Evolutionary conservation across 805 yeast genomes (phyloP).

Genomic region (Saturnispora diversa): DNA sequence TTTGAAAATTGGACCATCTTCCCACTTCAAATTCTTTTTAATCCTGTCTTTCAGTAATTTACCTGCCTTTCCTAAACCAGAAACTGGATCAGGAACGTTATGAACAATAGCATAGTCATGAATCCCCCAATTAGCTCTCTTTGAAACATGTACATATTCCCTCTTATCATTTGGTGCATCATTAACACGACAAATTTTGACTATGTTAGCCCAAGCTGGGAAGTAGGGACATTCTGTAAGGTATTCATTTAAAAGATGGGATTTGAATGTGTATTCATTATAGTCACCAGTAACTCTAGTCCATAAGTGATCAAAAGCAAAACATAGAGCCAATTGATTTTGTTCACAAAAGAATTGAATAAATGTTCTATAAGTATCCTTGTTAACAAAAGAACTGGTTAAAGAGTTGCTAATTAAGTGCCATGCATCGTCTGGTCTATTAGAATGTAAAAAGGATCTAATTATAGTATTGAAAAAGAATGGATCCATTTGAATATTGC

Average conservation of each 20-base stretch:
- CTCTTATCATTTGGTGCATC: slow-evolving; percentile 4
- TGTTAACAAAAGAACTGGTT: slow-evolving; percentile 11
- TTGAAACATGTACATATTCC: slow-evolving; percentile 7
- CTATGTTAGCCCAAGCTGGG: slow-evolving; percentile 22
- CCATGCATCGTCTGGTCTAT: slow-evolving; percentile 19
- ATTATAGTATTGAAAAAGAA: slow-evolving; percentile 21
- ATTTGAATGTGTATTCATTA: slow-evolving; percentile 14
- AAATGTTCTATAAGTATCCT: slow-evolving; percentile 20
- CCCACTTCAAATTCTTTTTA: slow-evolving; percentile 19
- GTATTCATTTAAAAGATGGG: slow-evolving; percentile 18
- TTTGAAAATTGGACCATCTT: slow-evolving; percentile 9
- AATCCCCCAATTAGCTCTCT: slow-evolving; percentile 11
- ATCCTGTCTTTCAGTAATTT: slow-evolving; percentile 13
- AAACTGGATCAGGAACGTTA: slow-evolving; percentile 16
- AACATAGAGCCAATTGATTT: slow-evolving; percentile 19
- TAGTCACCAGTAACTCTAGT: slow-evolving; percentile 12
- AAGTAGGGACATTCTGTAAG: slow-evolving; percentile 19
- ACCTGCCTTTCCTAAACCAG: slow-evolving; percentile 13
- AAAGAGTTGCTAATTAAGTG: slow-evolving; percentile 8
- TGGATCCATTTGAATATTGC: slow-evolving; percentile 13
- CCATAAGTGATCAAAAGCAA: slow-evolving; percentile 23
- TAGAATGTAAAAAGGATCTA: slow-evolving; percentile 15
- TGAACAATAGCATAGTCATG: slow-evolving; percentile 21
- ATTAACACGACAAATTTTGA: slow-evolving; percentile 14
- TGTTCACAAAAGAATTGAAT: slow-evolving; percentile 17